A percentile compares a stretch with the other conserved stretches of the same genome.
Conservation (phyloP, 805 yeast genomes). For the Saturnispora ahearnii region DNA sequence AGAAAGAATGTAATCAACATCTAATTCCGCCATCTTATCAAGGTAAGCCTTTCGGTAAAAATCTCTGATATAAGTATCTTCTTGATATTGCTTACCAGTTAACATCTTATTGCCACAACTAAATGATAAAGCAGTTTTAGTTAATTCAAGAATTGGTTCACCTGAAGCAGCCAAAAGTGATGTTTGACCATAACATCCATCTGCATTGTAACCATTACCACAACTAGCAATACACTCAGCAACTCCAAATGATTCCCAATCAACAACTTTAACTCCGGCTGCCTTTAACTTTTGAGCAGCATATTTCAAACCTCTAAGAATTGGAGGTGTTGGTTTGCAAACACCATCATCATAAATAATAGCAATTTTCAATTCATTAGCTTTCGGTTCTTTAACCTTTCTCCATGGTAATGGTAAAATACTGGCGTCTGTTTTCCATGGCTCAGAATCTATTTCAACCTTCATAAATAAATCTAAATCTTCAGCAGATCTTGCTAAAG, state of each 20-base stretch:
- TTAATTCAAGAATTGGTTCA: conserved; percentile 52
- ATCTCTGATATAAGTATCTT: conserved; percentile 42
- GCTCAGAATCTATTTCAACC: conserved; percentile 37
- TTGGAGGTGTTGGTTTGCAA: conserved; percentile 43
- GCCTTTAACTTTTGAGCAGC: conserved; percentile 42
- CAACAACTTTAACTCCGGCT: conserved; percentile 47
- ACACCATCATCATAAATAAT: conserved; percentile 40
- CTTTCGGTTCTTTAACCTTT: conserved; percentile 27
- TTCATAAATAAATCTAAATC: conserved; percentile 44
- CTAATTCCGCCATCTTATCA: conserved; percentile 38
- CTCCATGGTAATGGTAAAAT: conserved; percentile 45
- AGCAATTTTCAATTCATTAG: conserved; percentile 36
- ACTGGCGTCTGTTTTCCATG: conserved; percentile 47
- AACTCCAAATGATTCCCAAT: conserved; percentile 43
- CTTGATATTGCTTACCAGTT: conserved; percentile 39
- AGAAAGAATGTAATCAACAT: conserved; percentile 50
- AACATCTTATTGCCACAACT: conserved; percentile 46
- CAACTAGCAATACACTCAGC: conserved; percentile 48
- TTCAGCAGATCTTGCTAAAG: conserved; percentile 38
- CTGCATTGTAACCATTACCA: conserved; percentile 44
- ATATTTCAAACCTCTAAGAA: conserved; percentile 33
- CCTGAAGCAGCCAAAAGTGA: conserved; percentile 45
- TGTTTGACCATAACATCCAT: conserved; percentile 48
- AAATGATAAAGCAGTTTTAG: conserved; percentile 41
- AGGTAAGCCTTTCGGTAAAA: conserved; percentile 41